Percentiles rank a stretch among this genome's conserved stretches.
These are phyloP conservation scores for Cucurbitaria berberidis DNA, from an alignment of 2,329 filamentous ascomycete species.

Conservation along the genomic window DNA sequence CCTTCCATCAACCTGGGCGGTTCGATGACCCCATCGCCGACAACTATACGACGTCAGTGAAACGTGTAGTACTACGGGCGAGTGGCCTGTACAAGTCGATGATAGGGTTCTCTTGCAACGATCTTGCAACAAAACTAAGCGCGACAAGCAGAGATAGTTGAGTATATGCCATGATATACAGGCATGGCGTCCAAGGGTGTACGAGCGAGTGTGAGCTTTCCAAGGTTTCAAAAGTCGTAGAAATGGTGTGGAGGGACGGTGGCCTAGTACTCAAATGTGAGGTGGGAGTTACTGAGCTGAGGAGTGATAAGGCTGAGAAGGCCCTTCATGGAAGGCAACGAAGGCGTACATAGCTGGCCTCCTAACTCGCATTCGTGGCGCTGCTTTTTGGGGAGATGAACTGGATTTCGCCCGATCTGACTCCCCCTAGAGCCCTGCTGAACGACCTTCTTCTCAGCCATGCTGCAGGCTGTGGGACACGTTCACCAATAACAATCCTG, in stretches of 20 bases:
- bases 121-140: conserved; percentile 32
- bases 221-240: conserved; percentile 15
- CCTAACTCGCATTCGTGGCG: conserved; percentile 30
- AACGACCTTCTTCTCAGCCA: conserved; percentile 31
- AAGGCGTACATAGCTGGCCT: conserved; percentile 23
- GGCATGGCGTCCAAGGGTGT: conserved; percentile 29
- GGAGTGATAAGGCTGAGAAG: conserved; percentile 38
- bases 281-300: conserved; percentile 21
- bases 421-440: conserved; percentile 26
- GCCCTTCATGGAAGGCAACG: conserved; percentile 20
- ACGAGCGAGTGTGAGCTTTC: conserved; percentile 24
- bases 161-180: conserved; percentile 40
- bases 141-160: conserved; percentile 34
- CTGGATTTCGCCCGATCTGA: conserved; percentile 32
- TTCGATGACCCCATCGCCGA: conserved; percentile 62
- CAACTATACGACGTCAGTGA: conserved; percentile 29
- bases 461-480: conserved; percentile 32
- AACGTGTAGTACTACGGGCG: background rate
- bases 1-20: conserved; percentile 63
- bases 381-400: conserved; percentile 15
- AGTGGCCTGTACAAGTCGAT: conserved; percentile 51
- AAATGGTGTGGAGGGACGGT: conserved; percentile 14
- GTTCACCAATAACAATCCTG: conserved; percentile 30
- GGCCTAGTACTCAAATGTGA: conserved; percentile 11
- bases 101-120: conserved; percentile 56